Base-by-base conservation (phyloP, 202 grass and related monocot species). In the Setaria viridis region DNA sequence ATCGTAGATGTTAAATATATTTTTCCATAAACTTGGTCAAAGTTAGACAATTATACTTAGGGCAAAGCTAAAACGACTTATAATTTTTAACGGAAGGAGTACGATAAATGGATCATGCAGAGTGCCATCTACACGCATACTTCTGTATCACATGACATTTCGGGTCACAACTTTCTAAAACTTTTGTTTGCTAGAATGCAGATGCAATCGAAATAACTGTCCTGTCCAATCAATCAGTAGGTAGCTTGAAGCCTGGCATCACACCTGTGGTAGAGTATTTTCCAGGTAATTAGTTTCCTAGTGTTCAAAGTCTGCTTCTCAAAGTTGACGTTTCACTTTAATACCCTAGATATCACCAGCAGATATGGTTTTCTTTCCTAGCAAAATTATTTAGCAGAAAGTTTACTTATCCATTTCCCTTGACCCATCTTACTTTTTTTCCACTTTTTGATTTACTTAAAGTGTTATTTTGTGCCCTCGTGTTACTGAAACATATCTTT, bases 141-240 rank as follows among this genome's bases (percentile, higher is more conserved):
- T 71, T 72, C 7, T 60, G 20, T 81, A 75, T 79, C 30, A 58
- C 37, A 20, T 34, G 11, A 48, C 21, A 77, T 72, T 13, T 90
- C 12, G 54, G 20, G 50, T 89, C 66, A 43, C 46, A 70, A 70
- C 20, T 85, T 83, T 86, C 49, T 92, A 69, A 87, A 74, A 79
- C 17, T 80, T 89, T 74, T 87, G 58, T 87, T 88, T 86, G 67
- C 77, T 92, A 98, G 96, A 94, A 81, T 94, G 89, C 94, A 92
- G 93, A 94, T 95, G 86, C 90, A 73, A 94, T 99, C 80, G 79
- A 57, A 30, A 69, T 99, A 79, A 88, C 84, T 77, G 64, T 95
- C 58, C 19, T 98, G 35, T 85, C 80, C 78, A 95, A 95, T 82
- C 78, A 90, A 83, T 95, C 96, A 63, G 83, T 91, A 41, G 74